These are phyloP conservation scores for Venturia carpophila DNA, from an alignment of 2,329 filamentous ascomycete genomes.

Conservation along the genomic window DNA sequence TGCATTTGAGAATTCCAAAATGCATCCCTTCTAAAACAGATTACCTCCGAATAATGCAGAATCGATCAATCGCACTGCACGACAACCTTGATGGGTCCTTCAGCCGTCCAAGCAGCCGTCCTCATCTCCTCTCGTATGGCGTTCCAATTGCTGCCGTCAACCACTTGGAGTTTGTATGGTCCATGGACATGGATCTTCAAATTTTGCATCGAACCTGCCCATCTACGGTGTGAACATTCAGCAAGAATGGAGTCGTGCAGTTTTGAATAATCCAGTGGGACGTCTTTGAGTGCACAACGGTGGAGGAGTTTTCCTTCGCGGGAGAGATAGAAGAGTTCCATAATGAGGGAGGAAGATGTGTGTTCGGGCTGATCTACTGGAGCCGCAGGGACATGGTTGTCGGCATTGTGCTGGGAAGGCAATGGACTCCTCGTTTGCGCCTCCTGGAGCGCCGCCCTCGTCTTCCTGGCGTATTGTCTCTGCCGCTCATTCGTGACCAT, in stretches of 20 bases:
- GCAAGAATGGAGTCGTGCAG: neutral
- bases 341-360: neutral
- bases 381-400: neutral
- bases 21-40: neutral
- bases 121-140: neutral
- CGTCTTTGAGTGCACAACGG: neutral
- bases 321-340: neutral
- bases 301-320: neutral
- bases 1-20: neutral
- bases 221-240: neutral
- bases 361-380: neutral
- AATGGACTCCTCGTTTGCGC: neutral
- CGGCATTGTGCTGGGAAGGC: neutral
- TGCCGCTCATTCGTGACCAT: conserved; percentile 56
- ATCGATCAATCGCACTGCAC: neutral
- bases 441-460: neutral
- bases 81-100: neutral
- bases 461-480: conserved; percentile 43
- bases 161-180: neutral
- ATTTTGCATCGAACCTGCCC: neutral
- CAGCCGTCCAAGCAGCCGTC: neutral
- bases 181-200: neutral
- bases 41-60: neutral
- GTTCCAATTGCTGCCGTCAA: neutral
- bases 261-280: neutral